Base-by-base conservation (phyloP, 2,329 filamentous ascomycete species). In the Verticillium isaacii region DNA sequence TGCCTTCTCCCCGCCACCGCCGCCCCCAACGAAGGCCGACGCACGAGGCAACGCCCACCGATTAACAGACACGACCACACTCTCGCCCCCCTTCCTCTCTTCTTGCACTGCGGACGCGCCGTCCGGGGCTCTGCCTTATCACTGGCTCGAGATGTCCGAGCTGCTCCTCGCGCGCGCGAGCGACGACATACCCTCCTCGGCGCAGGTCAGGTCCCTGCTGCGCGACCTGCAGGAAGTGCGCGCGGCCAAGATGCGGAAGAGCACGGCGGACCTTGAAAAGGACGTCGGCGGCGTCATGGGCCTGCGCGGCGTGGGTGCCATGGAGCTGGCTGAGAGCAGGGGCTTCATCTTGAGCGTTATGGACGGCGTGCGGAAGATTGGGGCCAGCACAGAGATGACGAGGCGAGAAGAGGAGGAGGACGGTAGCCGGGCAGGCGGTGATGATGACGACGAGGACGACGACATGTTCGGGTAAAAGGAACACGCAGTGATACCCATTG, bases 81-180 rank as follows among this genome's bases (percentile, higher is more conserved):
- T 87, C 0, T 86, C 88, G 0, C 86, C 93, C 4, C 94, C 94
- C 0, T 97, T 97, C 72, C 77, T 96, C 1, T 85, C 87, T 1
- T 88, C 89, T 17, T 92, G 90, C 66, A 93, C 89, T 0, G 86
- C 89, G 23, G 80, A 85, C 56, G 85, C 89, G 1, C 86, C 89
- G 9, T 78, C 87, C 0, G 86, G 87, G 50, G 86, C 88, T 15
- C 80, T 99, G 36, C 95, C 95, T 0, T 98, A 96, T 73, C 94
- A 98, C 78, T 99, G 94, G 93, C 84, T 96, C 52, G 95, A 98
- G 76, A 78, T 98, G 9, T 89, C 90, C 19, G 93, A 97, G 75
- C 87, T 96, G 72, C 80, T 99, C 56, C 84, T 99, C 2, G 90
- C 93, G 56, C 89, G 92, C 61, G 93, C 93, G 4, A 83, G 86